phyloP scores from a whole-genome alignment of 495 filamentous ascomycete genomes.

The Penicillium lividum region DNA sequence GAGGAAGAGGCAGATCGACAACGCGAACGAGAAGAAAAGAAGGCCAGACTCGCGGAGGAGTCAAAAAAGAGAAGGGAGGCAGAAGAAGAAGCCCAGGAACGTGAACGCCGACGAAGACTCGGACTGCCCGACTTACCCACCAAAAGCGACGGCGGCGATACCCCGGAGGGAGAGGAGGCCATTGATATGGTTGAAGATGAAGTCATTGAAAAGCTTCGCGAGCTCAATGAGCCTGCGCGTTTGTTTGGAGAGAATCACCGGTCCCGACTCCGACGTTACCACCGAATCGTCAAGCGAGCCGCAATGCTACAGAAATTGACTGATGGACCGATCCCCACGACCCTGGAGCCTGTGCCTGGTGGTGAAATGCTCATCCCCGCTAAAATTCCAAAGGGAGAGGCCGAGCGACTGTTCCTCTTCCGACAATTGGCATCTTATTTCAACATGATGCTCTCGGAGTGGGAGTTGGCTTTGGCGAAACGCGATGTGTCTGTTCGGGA shows the following conservation, averaged over 20 bases:
- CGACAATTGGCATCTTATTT: slow-evolving; percentile 91
- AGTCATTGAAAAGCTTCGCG: slow-evolving; percentile 65
- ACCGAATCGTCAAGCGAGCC: slow-evolving; percentile 51
- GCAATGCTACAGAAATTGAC: slow-evolving; percentile 55
- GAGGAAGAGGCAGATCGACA: slow-evolving; percentile 76
- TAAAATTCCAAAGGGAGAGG: slow-evolving; percentile 56
- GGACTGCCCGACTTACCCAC: slow-evolving; percentile 73
- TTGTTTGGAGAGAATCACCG: slow-evolving; percentile 85
- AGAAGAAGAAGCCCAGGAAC: slow-evolving; percentile 60
- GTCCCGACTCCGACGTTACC: slow-evolving; percentile 68
- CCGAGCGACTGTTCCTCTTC: slow-evolving; percentile 67
- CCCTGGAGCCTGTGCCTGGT: slow-evolving; percentile 72
- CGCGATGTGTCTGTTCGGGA: slow-evolving; percentile 64
- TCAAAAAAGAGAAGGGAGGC: slow-evolving; percentile 67
- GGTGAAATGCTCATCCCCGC: slow-evolving; percentile 79
- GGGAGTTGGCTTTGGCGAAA: slow-evolving; percentile 74
- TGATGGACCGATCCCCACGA: slow-evolving; percentile 67
- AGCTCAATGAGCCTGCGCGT: slow-evolving; percentile 66
- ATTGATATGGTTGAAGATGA: slow-evolving; percentile 75
- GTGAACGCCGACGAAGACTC: slow-evolving; percentile 52
- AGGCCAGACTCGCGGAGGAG: slow-evolving; percentile 77
- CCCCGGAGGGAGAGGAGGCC: slow-evolving; percentile 42
- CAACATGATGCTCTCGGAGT: slow-evolving; percentile 86
- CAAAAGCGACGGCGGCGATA: slow-evolving; percentile 41
- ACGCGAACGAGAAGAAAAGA: slow-evolving; percentile 74